These are phyloP conservation scores for Vigna nakashimae DNA, from an alignment of 306 rosid genomes.

Conservation along the genomic window DNA sequence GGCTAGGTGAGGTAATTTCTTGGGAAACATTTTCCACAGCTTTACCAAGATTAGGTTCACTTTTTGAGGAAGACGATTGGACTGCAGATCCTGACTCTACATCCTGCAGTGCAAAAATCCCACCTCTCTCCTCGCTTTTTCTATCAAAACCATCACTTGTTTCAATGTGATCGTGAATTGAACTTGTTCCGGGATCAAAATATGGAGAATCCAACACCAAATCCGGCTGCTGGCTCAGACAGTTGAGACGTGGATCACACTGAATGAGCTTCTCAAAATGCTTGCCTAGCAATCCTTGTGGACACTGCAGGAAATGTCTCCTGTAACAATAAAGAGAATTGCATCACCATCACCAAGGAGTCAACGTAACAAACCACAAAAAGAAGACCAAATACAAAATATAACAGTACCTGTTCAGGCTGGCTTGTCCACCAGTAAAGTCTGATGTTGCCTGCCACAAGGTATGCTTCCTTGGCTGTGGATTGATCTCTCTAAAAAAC, in stretches of 20 bases:
- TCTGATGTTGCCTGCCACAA: conserved; percentile 89
- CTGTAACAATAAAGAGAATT: conserved; percentile 47
- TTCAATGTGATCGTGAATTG: conserved; percentile 52
- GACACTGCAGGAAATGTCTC: conserved; percentile 77
- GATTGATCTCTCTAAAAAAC: conserved; percentile 87
- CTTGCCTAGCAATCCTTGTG: conserved; percentile 71
- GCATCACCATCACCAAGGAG: conserved; percentile 26
- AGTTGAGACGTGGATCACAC: conserved; percentile 83
- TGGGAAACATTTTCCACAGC: conserved; percentile 56
- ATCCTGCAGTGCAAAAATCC: conserved; percentile 57
- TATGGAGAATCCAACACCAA: conserved; percentile 70
- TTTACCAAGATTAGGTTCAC: conserved; percentile 61
- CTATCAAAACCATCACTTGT: conserved; percentile 47
- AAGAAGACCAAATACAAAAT: neutral
- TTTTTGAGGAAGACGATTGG: conserved; percentile 66
- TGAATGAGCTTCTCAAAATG: conserved; percentile 86
- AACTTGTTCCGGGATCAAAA: conserved; percentile 61
- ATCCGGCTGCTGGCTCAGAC: conserved; percentile 72
- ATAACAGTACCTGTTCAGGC: conserved; percentile 62
- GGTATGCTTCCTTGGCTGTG: conserved; percentile 93
- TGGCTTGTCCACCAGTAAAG: conserved; percentile 84
- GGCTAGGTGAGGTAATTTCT: conserved; percentile 65
- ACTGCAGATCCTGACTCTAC: conserved; percentile 67
- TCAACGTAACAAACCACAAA: neutral
- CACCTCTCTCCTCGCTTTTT: conserved; percentile 50